These are phyloP conservation scores for Lentinula sp. DNA, from an alignment of 768 basidiomycete genomes.

Conservation along the genomic window DNA sequence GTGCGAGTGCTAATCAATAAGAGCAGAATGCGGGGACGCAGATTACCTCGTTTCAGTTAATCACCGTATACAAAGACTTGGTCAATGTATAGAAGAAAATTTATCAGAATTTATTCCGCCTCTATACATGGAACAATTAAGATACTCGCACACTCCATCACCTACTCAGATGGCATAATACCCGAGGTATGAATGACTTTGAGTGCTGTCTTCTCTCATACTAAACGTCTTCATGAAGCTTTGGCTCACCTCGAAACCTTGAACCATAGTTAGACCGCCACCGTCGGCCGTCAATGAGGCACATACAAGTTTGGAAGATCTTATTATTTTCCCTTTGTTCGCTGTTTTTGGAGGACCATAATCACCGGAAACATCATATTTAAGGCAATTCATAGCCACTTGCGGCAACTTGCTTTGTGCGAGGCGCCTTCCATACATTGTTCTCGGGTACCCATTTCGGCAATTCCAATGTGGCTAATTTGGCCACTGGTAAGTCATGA, in stretches of 20 bases:
- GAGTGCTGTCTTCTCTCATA: neutral
- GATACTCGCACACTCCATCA: neutral
- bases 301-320: neutral
- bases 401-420: neutral
- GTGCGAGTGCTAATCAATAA: slow-evolving; percentile 56
- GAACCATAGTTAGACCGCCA: too few species aligned
- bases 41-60: slow-evolving; percentile 49
- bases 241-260: neutral
- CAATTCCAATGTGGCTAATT: neutral
- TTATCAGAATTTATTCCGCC: neutral
- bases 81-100: neutral
- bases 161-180: neutral
- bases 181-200: neutral
- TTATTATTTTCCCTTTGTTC: neutral
- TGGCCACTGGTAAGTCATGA: neutral
- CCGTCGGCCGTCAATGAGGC: too few species aligned
- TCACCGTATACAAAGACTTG: neutral
- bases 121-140: neutral
- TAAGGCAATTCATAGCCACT: neutral
- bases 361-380: neutral
- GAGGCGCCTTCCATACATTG: neutral
- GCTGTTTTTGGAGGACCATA: neutral
- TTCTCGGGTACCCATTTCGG: neutral
- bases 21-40: slow-evolving; percentile 38
- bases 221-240: neutral